These are phyloP conservation scores for Adenanthera pavonina DNA, from an alignment of 306 rosid species.

Conservation along the genomic window DNA sequence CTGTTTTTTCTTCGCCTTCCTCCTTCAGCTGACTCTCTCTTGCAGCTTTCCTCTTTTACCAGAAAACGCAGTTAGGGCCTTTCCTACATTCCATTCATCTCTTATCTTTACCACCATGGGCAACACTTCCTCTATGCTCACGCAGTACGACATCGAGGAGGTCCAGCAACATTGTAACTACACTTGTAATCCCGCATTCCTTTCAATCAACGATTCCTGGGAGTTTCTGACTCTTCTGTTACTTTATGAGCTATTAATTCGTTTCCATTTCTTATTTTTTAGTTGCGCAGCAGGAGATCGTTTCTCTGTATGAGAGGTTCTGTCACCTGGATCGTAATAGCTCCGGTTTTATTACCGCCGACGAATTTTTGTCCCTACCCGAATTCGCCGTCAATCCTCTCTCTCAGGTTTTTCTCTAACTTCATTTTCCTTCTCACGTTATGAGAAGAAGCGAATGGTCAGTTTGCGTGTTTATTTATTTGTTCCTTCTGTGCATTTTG, in stretches of 20 bases:
- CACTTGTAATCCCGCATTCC: constrained; percentile 48
- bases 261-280: neutral
- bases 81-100: neutral
- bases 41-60: neutral
- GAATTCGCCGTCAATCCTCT: constrained; percentile 88
- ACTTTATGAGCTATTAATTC: neutral
- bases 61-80: neutral
- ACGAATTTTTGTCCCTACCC: constrained; percentile 79
- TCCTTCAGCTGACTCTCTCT: neutral
- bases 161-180: constrained; percentile 68
- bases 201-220: neutral
- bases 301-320: constrained; percentile 71
- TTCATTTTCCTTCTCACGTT: neutral
- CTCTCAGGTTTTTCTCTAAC: constrained; percentile 55
- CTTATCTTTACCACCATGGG: constrained; percentile 56
- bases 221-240: neutral
- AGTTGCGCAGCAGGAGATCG: constrained; percentile 87
- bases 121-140: constrained; percentile 79
- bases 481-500: neutral
- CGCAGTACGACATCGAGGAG: constrained; percentile 88
- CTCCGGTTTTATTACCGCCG: constrained; percentile 72
- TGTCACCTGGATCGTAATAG: constrained; percentile 85
- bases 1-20: too few relatives aligned
- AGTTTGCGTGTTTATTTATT: neutral
- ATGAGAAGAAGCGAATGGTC: neutral